Conservation (phyloP, 2,329 filamentous ascomycete genomes). For the Ustulina deusta region DNA sequence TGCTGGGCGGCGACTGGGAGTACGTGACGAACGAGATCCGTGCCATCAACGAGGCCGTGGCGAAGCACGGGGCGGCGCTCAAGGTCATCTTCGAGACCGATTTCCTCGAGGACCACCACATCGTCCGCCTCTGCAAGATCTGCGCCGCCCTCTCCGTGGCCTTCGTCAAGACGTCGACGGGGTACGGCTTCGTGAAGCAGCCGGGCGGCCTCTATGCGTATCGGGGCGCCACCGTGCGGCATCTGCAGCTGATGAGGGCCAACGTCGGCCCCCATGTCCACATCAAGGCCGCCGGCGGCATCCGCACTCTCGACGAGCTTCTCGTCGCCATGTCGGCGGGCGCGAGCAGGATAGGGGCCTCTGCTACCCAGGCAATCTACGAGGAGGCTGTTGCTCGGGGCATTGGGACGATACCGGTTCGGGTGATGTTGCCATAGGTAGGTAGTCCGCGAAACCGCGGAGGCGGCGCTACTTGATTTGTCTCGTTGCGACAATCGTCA, state of each 20-base stretch:
- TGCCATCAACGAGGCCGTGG: constrained; percentile 62
- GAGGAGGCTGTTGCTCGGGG: constrained; percentile 63
- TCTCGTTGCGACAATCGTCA: too few species aligned
- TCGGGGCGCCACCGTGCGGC: constrained; percentile 62
- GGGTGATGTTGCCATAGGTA: background rate
- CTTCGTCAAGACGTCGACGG: constrained; percentile 71
- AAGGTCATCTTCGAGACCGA: constrained; percentile 75
- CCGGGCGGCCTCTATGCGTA: constrained; percentile 63
- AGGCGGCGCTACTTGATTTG: too few species aligned
- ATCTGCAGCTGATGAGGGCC: constrained; percentile 67
- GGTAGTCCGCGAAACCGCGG: too few species aligned
- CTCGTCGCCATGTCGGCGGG: constrained; percentile 66
- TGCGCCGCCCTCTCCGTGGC: constrained; percentile 64
- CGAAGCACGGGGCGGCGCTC: constrained; percentile 58
- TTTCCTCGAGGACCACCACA: constrained; percentile 65
- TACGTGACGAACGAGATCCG: constrained; percentile 67
- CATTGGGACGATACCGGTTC: constrained; percentile 33
- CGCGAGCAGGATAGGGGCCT: constrained; percentile 67
- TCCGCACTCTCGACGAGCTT: constrained; percentile 68
- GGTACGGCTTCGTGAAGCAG: constrained; percentile 71
- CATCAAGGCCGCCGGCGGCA: constrained; percentile 69
- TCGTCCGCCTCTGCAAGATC: constrained; percentile 65
- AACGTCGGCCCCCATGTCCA: constrained; percentile 58
- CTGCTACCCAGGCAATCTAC: constrained; percentile 66
- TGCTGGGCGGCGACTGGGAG: constrained; percentile 66